Evolutionary conservation across 306 rosid genomes (phyloP).

Genomic region (Oemleria cerasiformis): DNA sequence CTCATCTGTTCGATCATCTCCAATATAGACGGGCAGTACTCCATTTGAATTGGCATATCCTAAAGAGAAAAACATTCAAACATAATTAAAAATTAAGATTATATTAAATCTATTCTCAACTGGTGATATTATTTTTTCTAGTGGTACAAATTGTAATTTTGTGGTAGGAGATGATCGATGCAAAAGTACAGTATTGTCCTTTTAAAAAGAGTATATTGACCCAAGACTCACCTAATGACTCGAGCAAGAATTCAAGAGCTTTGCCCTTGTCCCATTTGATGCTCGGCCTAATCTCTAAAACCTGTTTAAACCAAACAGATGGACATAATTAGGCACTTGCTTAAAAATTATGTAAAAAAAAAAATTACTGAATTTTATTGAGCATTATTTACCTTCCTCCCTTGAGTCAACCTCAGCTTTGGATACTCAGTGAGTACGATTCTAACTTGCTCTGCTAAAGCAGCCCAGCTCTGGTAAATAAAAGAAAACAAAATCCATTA

Average conservation of each 20-base stretch:
- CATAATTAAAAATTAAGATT: too few species aligned
- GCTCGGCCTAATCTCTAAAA: constrained; percentile 78
- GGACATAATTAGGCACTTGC: neutral
- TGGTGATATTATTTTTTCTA: neutral
- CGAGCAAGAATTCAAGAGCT: constrained; percentile 79
- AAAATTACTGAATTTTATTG: too few species aligned
- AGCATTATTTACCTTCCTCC: constrained; percentile 53
- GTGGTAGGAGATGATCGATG: neutral
- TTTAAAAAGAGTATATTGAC: neutral
- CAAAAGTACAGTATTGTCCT: neutral
- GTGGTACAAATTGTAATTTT: neutral
- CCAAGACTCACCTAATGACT: constrained; percentile 55
- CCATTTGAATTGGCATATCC: constrained; percentile 69
- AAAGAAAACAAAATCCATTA: neutral
- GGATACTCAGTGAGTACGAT: constrained; percentile 72
- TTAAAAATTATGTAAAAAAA: neutral
- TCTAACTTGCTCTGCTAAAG: constrained; percentile 71
- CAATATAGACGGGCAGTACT: constrained; percentile 79
- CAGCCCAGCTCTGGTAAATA: constrained; percentile 60
- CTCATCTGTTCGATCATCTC: constrained; percentile 92
- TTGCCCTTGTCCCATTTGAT: constrained; percentile 98
- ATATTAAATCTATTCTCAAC: neutral
- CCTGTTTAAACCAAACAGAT: constrained; percentile 25
- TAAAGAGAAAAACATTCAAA: constrained; percentile 5
- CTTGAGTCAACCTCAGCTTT: constrained; percentile 66